Conservation (phyloP, 1,284 basidiomycete species). For the Earliella scabrosa region DNA sequence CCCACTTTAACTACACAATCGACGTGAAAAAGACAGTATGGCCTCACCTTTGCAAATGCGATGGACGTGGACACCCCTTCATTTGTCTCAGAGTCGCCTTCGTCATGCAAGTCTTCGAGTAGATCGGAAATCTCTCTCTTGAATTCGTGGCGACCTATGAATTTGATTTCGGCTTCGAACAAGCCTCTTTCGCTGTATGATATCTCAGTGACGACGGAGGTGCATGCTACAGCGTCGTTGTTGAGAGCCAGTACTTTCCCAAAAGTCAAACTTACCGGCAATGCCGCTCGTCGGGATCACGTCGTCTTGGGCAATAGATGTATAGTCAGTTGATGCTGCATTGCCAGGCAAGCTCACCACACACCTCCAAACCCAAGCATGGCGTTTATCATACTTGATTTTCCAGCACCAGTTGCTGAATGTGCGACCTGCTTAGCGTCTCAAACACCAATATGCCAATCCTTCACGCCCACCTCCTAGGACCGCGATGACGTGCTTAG, state of each 20-base stretch:
- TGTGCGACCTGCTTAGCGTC: no score
- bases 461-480: no score
- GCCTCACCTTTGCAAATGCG: no score
- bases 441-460: no score
- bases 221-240: constrained; percentile 56
- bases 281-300: constrained; percentile 69
- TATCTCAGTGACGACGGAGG: constrained; percentile 68
- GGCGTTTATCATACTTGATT: constrained; percentile 63
- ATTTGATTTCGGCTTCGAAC: constrained; percentile 62
- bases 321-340: not conserved
- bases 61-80: no score
- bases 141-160: constrained; percentile 60
- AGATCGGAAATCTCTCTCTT: constrained; percentile 56
- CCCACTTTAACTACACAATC: no score
- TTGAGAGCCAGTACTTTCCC: not conserved
- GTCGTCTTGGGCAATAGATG: constrained; percentile 40
- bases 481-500: no score
- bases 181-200: constrained; percentile 55
- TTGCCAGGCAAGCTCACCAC: constrained; percentile 53
- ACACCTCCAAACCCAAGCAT: no score
- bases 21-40: no score
- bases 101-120: no score
- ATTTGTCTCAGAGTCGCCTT: no score
- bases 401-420: constrained; percentile 67
- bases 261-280: constrained; percentile 45